Evolutionary conservation across 441 rosid genomes (phyloP).

Genomic region (Euphorbia corollata): DNA sequence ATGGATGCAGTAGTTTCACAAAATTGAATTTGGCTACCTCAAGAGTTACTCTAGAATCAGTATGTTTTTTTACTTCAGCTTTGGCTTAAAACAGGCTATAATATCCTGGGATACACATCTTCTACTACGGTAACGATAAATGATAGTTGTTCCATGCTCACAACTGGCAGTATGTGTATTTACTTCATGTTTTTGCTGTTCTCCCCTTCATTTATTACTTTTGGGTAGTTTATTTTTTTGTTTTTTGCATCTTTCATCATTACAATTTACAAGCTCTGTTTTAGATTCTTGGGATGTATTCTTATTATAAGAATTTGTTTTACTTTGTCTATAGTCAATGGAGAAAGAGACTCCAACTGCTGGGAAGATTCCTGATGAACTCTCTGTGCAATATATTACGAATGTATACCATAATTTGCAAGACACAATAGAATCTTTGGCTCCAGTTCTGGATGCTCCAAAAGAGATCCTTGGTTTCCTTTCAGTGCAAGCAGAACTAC

Average conservation of each 20-base stretch:
- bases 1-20: background rate
- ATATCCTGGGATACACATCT: conserved; percentile 9
- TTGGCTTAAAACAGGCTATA: background rate
- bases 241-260: background rate
- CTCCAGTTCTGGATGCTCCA: conserved; percentile 41
- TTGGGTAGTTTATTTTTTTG: no score
- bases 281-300: background rate
- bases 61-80: background rate
- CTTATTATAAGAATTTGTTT: conserved; percentile 17
- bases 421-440: conserved; percentile 38
- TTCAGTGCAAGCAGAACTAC: conserved; percentile 59
- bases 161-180: background rate
- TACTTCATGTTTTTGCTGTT: background rate
- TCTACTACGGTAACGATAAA: background rate
- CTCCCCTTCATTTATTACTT: background rate
- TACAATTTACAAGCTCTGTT: background rate
- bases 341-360: conserved; percentile 29
- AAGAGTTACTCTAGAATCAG: background rate
- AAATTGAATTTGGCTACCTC: background rate
- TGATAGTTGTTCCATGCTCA: background rate
- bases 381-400: conserved; percentile 47
- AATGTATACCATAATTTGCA: conserved; percentile 37
- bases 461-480: conserved; percentile 51
- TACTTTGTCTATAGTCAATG: conserved; percentile 37
- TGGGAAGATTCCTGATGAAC: conserved; percentile 42